Base-by-base conservation (phyloP, 208 protist species). In the Angomonas deanei region DNA sequence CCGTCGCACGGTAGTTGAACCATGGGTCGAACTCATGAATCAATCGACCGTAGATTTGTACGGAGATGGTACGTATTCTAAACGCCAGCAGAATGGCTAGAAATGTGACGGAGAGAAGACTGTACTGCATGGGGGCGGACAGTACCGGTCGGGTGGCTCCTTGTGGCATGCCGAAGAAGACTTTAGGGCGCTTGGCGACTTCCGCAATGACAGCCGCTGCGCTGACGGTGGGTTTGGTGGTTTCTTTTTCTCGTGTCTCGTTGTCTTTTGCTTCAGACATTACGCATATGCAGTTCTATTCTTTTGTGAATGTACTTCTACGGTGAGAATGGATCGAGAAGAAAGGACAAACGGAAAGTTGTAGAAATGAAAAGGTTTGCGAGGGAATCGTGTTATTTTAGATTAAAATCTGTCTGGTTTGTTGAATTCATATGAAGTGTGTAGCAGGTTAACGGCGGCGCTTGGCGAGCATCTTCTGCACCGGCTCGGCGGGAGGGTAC, bases 1-100 rank as follows among this genome's bases (percentile, higher is more conserved):
- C 50, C 32, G 94, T 86, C 13, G 92, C 84, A 46, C 93, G 86
- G 78, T 82, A 97, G 77, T 98, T 97, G 76, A 98, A 98, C 86
- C 88, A 94, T 53, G 88, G 89, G 68, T 97, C 92, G 66, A 93
- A 96, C 72, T 96, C 94, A 69, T 97, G 94, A 70, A 97, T 97
- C n/a, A 97, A 46, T 56, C 67, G 68, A 19, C 91, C 94, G 70
- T 94, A 97, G 13, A 67, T 32, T 8, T 76, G 47, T 32, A 97
- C 74, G 8, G 88, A 72, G 50, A 79, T 72, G 11, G 92, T 19
- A 8, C 94, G 84, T 32, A 88, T 82, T 8, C 8, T 46, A 48
- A 81, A 92, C 3, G 88, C 82, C 6, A 31, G 36, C 36, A 8
- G 15, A 42, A n/a, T n/a, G n/a, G n/a, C n/a, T n/a, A 36, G 34